Percentiles rank a stretch among this genome's conserved stretches.
Conservation (phyloP, 495 filamentous ascomycete genomes). For the Trichoderma asperelloides region DNA sequence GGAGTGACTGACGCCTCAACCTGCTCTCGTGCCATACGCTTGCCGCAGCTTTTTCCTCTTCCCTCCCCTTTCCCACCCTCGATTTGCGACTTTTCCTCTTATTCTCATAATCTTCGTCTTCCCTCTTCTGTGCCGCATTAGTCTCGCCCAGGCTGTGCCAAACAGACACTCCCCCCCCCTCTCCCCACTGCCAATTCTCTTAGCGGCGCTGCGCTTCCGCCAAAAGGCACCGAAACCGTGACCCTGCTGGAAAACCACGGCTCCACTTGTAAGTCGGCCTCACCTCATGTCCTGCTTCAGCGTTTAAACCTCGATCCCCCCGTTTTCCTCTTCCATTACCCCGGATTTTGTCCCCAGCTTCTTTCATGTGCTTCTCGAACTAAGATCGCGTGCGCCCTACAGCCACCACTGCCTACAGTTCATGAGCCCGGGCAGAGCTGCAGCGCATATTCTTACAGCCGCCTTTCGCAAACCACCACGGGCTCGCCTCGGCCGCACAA, state of each 20-base stretch:
- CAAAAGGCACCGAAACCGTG: not conserved
- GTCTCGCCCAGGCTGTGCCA: not conserved
- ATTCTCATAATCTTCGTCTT: not conserved
- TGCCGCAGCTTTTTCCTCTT: not conserved
- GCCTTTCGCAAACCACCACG: not conserved
- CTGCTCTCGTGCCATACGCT: not conserved
- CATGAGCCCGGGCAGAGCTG: not conserved
- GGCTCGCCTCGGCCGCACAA: not conserved
- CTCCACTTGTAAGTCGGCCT: not conserved
- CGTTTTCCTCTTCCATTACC: not conserved
- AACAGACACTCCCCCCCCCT: not conserved
- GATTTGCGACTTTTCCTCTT: too few species aligned
- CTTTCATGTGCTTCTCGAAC: conserved; percentile 4
- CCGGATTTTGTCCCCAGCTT: conserved; percentile 5
- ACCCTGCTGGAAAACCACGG: not conserved
- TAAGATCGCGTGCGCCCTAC: not conserved
- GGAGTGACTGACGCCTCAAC: not conserved
- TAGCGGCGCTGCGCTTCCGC: not conserved
- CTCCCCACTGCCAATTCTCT: not conserved
- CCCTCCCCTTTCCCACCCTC: too few species aligned
- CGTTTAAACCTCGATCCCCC: conserved; percentile 5
- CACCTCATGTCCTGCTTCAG: not conserved
- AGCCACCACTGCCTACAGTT: not conserved
- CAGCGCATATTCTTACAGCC: not conserved
- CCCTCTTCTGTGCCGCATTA: not conserved